These are phyloP conservation scores for Lasiodiplodia sp. DNA, from an alignment of 2,329 filamentous ascomycete genomes.

Conservation along the genomic window DNA sequence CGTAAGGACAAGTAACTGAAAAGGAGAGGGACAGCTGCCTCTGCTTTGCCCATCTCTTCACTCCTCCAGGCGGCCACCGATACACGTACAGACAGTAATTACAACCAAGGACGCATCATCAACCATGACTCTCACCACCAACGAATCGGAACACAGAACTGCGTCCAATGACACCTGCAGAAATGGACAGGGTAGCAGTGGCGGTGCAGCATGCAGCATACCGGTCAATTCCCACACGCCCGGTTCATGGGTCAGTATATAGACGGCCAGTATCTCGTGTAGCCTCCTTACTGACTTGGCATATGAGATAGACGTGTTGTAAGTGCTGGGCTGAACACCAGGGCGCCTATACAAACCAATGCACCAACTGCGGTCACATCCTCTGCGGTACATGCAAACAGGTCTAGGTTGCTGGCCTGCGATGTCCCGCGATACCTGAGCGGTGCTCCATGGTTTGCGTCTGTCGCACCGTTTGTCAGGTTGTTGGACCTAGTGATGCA, in stretches of 20 bases:
- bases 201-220: neutral
- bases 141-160: neutral
- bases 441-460: too few relatives aligned
- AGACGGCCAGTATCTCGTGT: too few relatives aligned
- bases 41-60: neutral
- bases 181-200: neutral
- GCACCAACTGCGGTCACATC: constrained; percentile 8
- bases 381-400: constrained; percentile 12
- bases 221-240: neutral
- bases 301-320: constrained; percentile 3
- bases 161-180: neutral
- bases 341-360: constrained; percentile 18
- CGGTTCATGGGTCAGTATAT: constrained; percentile 10
- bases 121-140: neutral
- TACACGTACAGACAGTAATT: too few relatives aligned
- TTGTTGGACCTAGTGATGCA: too few relatives aligned
- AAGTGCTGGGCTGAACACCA: constrained; percentile 24
- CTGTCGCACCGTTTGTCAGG: too few relatives aligned
- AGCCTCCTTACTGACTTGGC: neutral
- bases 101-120: neutral
- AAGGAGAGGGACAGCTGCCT: too few relatives aligned
- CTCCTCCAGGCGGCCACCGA: neutral
- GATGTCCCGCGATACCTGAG: too few relatives aligned
- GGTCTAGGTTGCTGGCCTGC: neutral
- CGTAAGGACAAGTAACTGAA: neutral